Evolutionary conservation across 2,329 filamentous ascomycete genomes (phyloP).

Genomic region (Penicillium expansum): DNA sequence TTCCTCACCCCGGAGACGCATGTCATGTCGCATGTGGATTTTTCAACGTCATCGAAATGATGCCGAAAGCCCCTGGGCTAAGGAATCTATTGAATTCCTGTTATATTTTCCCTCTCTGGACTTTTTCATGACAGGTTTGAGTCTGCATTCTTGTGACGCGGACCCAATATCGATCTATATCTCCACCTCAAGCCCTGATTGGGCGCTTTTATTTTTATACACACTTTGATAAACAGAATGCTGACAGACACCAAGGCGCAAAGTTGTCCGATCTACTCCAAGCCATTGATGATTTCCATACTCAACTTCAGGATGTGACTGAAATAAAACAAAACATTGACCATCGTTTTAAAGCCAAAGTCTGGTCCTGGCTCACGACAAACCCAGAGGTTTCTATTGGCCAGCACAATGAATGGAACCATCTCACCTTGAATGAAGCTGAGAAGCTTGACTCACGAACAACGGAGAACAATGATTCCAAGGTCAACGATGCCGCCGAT

Average conservation of each 20-base stretch:
- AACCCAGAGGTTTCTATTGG: conserved; percentile 57
- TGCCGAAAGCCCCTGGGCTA: neutral
- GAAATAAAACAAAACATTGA: conserved; percentile 40
- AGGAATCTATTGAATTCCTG: neutral
- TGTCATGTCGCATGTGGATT: conserved; percentile 8
- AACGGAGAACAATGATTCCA: neutral
- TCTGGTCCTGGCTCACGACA: conserved; percentile 57
- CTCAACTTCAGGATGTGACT: conserved; percentile 18
- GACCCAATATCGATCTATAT: neutral
- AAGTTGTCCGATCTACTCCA: conserved; percentile 35
- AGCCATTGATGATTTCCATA: conserved; percentile 40
- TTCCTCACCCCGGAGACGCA: conserved; percentile 10
- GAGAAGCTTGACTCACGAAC: conserved; percentile 25
- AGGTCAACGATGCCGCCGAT: neutral
- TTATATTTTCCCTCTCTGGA: neutral
- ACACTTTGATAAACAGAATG: neutral
- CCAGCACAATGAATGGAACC: conserved; percentile 40
- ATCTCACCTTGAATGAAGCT: conserved; percentile 41
- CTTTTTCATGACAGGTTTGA: neutral
- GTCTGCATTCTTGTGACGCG: neutral
- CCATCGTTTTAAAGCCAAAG: conserved; percentile 50
- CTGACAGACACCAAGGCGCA: conserved; percentile 34
- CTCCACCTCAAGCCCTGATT: neutral
- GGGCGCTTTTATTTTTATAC: neutral
- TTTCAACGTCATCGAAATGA: neutral